Conservation (phyloP, 1,139 yeast species). For the Yarrowia galli region DNA sequence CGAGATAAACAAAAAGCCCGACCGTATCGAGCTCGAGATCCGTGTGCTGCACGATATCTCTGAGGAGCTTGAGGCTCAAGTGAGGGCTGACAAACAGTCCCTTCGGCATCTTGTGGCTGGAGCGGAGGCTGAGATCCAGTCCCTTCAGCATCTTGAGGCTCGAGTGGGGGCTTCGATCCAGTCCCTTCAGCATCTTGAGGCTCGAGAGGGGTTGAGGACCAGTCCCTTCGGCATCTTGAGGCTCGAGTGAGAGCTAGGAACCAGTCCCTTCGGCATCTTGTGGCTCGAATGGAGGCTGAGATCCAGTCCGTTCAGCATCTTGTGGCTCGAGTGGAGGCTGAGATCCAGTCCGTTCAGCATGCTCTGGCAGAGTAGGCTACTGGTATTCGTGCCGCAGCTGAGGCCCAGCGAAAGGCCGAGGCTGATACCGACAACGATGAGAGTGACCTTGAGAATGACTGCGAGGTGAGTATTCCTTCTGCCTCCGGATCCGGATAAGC, state of each 20-base stretch:
- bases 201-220: no score
- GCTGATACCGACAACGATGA: slow-evolving; percentile 45
- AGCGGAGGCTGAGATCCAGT: no score
- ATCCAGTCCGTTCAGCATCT: slow-evolving; percentile 23
- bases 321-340: slow-evolving; percentile 23
- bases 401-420: slow-evolving; percentile 20
- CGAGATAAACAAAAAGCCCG: not conserved
- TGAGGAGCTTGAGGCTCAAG: slow-evolving; percentile 11
- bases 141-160: no score
- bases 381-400: slow-evolving; percentile 26
- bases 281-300: slow-evolving; percentile 23
- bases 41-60: no score
- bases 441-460: slow-evolving; percentile 47
- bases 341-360: slow-evolving; percentile 23
- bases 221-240: no score
- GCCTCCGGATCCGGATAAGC: not conserved
- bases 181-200: no score
- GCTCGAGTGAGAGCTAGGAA: no score
- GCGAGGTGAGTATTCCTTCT: slow-evolving; percentile 48
- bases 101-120: no score
- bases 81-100: no score
- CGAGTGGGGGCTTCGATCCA: no score
- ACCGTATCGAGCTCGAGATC: slow-evolving; percentile 10
- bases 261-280: no score
- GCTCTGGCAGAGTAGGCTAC: slow-evolving; percentile 32